Conservation (phyloP, 1,284 basidiomycete species). For the Ganoderma lucidum region DNA sequence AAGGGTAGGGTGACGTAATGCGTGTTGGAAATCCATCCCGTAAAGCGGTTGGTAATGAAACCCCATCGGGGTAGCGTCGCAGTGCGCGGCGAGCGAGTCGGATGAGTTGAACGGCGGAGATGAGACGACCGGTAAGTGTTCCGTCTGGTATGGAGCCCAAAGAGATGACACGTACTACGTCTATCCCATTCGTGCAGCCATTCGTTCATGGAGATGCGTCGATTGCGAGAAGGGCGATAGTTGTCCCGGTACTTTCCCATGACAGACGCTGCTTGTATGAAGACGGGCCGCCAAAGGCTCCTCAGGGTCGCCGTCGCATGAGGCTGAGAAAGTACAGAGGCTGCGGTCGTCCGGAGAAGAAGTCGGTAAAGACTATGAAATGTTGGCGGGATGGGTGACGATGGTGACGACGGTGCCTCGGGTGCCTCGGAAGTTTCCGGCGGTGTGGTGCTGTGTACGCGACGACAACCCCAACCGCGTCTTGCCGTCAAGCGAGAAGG, state of each 20-base stretch:
- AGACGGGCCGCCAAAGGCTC: constrained; percentile 61
- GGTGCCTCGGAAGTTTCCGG: not conserved
- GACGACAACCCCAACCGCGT: not conserved
- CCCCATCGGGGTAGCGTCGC: not conserved
- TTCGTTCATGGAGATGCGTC: constrained; percentile 43
- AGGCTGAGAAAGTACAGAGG: constrained; percentile 65
- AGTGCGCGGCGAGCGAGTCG: too few species aligned
- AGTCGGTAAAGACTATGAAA: constrained; percentile 72
- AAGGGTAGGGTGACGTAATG: not conserved
- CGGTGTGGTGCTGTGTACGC: not conserved
- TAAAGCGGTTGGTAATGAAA: not conserved
- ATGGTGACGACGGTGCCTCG: not conserved
- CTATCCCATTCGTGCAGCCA: constrained; percentile 43
- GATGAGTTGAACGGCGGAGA: not conserved
- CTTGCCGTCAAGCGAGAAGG: not conserved
- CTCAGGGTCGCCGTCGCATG: constrained; percentile 53
- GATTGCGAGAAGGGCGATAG: constrained; percentile 34
- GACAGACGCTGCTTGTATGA: constrained; percentile 59
- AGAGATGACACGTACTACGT: constrained; percentile 7
- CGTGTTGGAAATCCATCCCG: not conserved
- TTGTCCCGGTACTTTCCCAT: constrained; percentile 48
- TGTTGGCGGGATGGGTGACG: constrained; percentile 49
- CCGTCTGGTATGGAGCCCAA: not conserved
- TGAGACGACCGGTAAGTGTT: not conserved
- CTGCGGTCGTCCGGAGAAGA: constrained; percentile 64